These are phyloP conservation scores for Phallus indusiatus DNA, from an alignment of 768 basidiomycete genomes.

Conservation along the genomic window DNA sequence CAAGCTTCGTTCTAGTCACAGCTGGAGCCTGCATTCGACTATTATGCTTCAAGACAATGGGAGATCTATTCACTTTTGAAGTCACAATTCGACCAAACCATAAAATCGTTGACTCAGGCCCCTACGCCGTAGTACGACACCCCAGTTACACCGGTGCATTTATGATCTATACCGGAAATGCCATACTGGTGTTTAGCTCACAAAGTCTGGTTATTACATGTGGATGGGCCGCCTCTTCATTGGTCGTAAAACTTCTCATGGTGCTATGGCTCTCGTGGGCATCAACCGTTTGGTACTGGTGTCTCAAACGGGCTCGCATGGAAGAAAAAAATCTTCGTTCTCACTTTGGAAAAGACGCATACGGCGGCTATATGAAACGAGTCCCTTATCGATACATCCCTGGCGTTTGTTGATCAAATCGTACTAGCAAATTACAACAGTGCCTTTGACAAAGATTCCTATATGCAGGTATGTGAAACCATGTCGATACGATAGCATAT, in stretches of 20 bases:
- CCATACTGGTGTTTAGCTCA: no score
- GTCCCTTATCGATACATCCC: neutral
- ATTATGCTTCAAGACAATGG: slow-evolving; percentile 14
- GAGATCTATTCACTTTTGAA: slow-evolving; percentile 15
- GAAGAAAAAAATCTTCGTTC: neutral
- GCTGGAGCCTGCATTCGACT: slow-evolving; percentile 24
- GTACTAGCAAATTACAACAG: no score
- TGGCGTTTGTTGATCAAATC: neutral
- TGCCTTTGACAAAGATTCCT: no score
- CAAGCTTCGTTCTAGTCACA: neutral
- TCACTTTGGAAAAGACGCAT: neutral
- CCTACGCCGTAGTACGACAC: slow-evolving; percentile 17
- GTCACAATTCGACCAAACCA: slow-evolving; percentile 16
- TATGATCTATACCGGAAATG: neutral
- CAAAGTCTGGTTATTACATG: no score
- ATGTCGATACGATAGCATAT: no score
- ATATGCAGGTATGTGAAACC: no score
- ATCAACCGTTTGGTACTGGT: no score
- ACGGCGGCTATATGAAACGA: neutral
- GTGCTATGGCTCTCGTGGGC: no score
- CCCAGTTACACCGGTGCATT: slow-evolving; percentile 10
- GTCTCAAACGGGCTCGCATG: no score
- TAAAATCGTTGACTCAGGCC: slow-evolving; percentile 13
- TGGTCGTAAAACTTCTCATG: no score
- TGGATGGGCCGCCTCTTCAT: no score